Percentiles rank a stretch among this genome's conserved stretches.
Conservation (phyloP, 805 yeast species). For the Candida ponderosae region DNA sequence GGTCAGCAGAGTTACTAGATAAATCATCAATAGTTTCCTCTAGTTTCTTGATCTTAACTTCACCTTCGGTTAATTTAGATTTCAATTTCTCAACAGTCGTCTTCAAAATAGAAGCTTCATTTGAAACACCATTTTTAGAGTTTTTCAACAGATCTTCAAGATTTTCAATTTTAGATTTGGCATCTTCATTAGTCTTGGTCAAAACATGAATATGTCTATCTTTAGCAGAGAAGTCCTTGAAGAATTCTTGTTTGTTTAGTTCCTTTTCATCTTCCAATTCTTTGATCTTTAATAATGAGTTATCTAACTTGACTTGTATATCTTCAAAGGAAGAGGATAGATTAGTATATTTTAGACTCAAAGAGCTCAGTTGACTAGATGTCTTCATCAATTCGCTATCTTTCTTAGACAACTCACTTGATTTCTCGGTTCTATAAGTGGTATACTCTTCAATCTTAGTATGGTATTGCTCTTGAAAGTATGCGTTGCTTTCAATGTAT, state of each 20-base stretch:
- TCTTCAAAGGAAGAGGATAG: slow-evolving; percentile 28
- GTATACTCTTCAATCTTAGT: slow-evolving; percentile 23
- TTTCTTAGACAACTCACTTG: slow-evolving; percentile 16
- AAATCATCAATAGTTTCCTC: slow-evolving; percentile 38
- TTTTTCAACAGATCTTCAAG: slow-evolving; percentile 34
- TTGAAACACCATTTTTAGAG: slow-evolving; percentile 13
- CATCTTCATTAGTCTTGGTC: slow-evolving; percentile 44
- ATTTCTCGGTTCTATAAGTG: slow-evolving; percentile 18
- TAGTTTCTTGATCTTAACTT: slow-evolving; percentile 31
- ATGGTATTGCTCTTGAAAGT: slow-evolving; percentile 12
- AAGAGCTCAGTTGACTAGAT: slow-evolving; percentile 22
- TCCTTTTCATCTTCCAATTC: slow-evolving; percentile 36
- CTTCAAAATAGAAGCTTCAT: slow-evolving; percentile 58
- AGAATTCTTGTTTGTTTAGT: slow-evolving; percentile 39
- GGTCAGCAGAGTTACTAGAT: slow-evolving; percentile 10
- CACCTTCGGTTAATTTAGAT: slow-evolving; percentile 37
- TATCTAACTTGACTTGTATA: slow-evolving; percentile 31
- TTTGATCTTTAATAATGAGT: slow-evolving; percentile 36
- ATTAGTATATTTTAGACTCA: slow-evolving; percentile 19
- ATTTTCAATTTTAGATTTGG: slow-evolving; percentile 41
- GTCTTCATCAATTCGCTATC: slow-evolving; percentile 22
- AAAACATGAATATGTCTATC: slow-evolving; percentile 52
- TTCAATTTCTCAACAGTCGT: slow-evolving; percentile 50
- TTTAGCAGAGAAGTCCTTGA: slow-evolving; percentile 52
- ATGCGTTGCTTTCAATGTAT: slow-evolving; percentile 12